These are phyloP conservation scores for Babesia ovata DNA, from an alignment of 169 alveolate genomes.

Conservation along the genomic window DNA sequence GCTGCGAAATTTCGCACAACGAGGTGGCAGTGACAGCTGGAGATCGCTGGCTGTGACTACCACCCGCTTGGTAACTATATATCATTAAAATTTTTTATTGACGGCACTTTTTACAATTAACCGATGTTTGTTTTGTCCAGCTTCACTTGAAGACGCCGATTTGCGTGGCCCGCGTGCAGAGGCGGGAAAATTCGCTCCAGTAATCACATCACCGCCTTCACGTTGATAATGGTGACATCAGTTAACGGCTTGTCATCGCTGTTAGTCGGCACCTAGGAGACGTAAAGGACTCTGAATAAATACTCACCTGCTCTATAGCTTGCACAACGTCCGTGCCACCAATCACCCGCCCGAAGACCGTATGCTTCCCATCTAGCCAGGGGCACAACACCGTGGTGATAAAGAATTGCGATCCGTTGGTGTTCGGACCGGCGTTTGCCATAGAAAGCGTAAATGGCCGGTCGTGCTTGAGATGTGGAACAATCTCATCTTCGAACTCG, in stretches of 20 bases:
- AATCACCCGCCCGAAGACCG: conserved; percentile 97
- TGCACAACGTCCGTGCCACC: conserved; percentile 92
- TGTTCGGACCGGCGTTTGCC: conserved; percentile 99
- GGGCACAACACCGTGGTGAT: conserved; percentile 96
- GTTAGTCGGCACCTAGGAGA: conserved; percentile 69
- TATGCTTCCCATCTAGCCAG: conserved; percentile 97
- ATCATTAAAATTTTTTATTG: background rate
- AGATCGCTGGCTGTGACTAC: too few species aligned
- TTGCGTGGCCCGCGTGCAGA: background rate
- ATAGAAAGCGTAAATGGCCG: conserved; percentile 93
- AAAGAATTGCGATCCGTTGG: conserved; percentile 97
- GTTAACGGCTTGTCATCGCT: conserved; percentile 77
- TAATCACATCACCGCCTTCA: conserved; percentile 55
- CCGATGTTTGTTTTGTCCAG: background rate
- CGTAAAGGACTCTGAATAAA: background rate
- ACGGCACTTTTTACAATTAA: background rate
- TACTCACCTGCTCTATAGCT: conserved; percentile 87
- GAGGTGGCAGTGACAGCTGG: too few species aligned
- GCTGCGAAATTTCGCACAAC: too few species aligned
- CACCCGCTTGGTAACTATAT: background rate
- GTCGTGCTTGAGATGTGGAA: conserved; percentile 91
- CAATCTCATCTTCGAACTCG: conserved; percentile 95
- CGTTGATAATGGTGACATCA: conserved; percentile 73
- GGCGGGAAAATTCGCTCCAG: background rate
- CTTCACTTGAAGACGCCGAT: background rate